A percentile compares a stretch with the other conserved stretches of the same genome.
phyloP scores from a whole-genome alignment of 1,284 basidiomycete genomes.

The Trichosporon ovoides region DNA sequence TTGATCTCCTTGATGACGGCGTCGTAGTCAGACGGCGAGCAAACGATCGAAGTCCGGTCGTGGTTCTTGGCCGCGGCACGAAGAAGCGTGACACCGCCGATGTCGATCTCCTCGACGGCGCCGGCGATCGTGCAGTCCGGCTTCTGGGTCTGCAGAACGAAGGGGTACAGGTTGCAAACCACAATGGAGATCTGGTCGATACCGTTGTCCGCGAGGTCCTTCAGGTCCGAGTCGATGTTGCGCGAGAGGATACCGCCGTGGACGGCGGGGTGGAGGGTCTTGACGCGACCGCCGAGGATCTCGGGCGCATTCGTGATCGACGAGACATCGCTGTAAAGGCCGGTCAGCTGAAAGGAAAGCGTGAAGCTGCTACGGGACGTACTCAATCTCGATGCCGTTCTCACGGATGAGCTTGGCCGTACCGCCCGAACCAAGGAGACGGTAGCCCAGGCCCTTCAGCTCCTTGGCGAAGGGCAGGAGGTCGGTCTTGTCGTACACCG shows the following conservation, averaged over 20 bases:
- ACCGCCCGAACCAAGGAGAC: constrained; percentile 88
- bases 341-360: background rate
- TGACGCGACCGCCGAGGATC: constrained; percentile 97
- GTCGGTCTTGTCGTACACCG: constrained; percentile 94
- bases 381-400: constrained; percentile 86
- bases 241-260: constrained; percentile 95
- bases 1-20: constrained; percentile 74
- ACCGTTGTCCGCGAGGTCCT: constrained; percentile 70
- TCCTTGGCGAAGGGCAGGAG: constrained; percentile 84
- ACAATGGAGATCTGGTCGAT: constrained; percentile 91
- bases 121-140: constrained; percentile 84
- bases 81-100: constrained; percentile 95
- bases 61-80: constrained; percentile 99
- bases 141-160: constrained; percentile 81
- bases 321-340: constrained; percentile 74
- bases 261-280: constrained; percentile 98
- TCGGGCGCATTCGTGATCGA: constrained; percentile 99
- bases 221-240: constrained; percentile 75
- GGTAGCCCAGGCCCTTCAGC: constrained; percentile 73
- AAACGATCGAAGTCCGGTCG: constrained; percentile 83
- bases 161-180: constrained; percentile 99
- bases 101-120: constrained; percentile 97
- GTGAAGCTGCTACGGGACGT: constrained; percentile 40
- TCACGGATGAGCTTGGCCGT: constrained; percentile 97
- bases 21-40: constrained; percentile 88